A percentile compares a stretch with the other conserved stretches of the same genome.
phyloP scores from a whole-genome alignment of 805 yeast genomes.

The Jamesozyma jinghongensis region DNA sequence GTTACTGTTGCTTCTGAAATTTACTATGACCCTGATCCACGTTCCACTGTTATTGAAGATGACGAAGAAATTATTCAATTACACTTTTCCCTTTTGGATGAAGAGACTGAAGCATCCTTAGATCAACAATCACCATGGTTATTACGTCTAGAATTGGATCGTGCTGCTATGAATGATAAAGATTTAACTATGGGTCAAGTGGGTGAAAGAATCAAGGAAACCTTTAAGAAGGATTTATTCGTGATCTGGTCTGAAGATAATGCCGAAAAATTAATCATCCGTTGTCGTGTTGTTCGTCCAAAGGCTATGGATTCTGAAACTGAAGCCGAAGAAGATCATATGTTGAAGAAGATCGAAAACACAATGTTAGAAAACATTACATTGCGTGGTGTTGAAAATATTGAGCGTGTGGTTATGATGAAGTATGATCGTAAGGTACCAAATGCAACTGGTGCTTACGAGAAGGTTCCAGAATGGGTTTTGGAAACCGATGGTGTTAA shows the following conservation, averaged over 20 bases:
- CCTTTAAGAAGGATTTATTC: conserved; percentile 89
- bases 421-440: conserved; percentile 65
- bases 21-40: conserved; percentile 96
- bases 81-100: conserved; percentile 95
- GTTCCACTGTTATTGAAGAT: conserved; percentile 91
- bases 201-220: conserved; percentile 87
- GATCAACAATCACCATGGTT: conserved; percentile 98
- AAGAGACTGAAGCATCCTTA: conserved; percentile 85
- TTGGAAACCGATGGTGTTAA: conserved; percentile 98
- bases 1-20: conserved; percentile 97
- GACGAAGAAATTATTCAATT: conserved; percentile 97
- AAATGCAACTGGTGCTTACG: conserved; percentile 76
- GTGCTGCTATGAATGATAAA: conserved; percentile 98
- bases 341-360: conserved; percentile 87
- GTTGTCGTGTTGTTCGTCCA: conserved; percentile 97
- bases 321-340: conserved; percentile 94
- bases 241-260: conserved; percentile 99
- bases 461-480: conserved; percentile 93
- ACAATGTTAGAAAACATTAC: conserved; percentile 95
- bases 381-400: conserved; percentile 91
- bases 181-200: conserved; percentile 97
- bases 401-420: conserved; percentile 74
- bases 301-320: conserved; percentile 87
- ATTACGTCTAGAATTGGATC: conserved; percentile 89
- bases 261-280: conserved; percentile 89